Evolutionary conservation across 1,139 yeast species (phyloP).

Genomic region (Arxiozyma slooffiae): DNA sequence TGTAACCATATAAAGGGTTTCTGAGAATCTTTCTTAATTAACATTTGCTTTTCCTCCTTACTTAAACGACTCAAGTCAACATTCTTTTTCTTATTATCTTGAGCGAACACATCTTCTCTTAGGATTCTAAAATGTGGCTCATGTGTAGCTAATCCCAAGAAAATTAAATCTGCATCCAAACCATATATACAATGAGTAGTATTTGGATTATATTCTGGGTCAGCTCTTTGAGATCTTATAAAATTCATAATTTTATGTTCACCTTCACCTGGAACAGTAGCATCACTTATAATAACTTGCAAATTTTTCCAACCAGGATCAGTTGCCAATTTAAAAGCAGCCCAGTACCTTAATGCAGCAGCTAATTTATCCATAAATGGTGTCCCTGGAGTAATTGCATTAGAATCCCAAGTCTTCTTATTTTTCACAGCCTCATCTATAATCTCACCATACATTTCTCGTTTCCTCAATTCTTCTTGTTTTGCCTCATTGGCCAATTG

Average conservation of each 20-base stretch:
- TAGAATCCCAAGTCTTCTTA: conserved; percentile 64
- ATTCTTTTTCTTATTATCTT: conserved; percentile 42
- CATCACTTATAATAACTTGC: conserved; percentile 83
- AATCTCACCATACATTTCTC: conserved; percentile 45
- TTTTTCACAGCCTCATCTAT: conserved; percentile 53
- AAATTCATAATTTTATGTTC: conserved; percentile 96
- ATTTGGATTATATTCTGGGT: conserved; percentile 79
- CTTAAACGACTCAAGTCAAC: conserved; percentile 43
- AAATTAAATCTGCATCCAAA: conserved; percentile 93
- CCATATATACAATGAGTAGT: conserved; percentile 93
- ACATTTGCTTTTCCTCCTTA: conserved; percentile 46
- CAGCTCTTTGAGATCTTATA: conserved; percentile 76
- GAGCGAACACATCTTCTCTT: conserved; percentile 93
- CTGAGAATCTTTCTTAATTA: conserved; percentile 49
- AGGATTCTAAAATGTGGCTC: conserved; percentile 93
- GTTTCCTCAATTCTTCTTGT: conserved; percentile 44
- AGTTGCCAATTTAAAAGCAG: conserved; percentile 70
- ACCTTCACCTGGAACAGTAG: conserved; percentile 98
- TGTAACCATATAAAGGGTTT: conserved; percentile 95
- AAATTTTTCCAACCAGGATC: conserved; percentile 89
- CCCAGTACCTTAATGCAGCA: conserved; percentile 74
- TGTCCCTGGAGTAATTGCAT: conserved; percentile 98
- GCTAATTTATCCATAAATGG: conserved; percentile 93
- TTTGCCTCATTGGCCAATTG: conserved; percentile 56
- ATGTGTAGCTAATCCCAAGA: conserved; percentile 90